These are phyloP conservation scores for Vitis rupestris DNA, from an alignment of 164 flowering plant genomes.

Conservation along the genomic window DNA sequence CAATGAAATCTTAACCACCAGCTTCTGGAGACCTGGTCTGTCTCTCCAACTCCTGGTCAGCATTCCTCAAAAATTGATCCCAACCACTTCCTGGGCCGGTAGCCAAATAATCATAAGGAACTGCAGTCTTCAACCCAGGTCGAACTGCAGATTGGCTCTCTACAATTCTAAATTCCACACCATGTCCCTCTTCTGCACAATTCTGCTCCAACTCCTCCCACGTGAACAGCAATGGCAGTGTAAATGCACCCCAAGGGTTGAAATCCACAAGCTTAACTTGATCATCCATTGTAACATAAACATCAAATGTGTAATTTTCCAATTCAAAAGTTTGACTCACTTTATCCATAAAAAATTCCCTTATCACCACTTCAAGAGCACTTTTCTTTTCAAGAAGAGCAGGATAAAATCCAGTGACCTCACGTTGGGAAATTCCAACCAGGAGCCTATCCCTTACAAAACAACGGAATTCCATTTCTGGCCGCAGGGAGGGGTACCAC, in stretches of 20 bases:
- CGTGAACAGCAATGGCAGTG: constrained; percentile 68
- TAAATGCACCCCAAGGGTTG: constrained; percentile 81
- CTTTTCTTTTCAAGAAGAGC: constrained; percentile 48
- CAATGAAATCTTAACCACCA: constrained; percentile 30
- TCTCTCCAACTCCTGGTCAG: constrained; percentile 49
- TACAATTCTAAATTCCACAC: constrained; percentile 61
- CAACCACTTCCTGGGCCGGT: constrained; percentile 89
- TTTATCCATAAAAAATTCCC: constrained; percentile 44
- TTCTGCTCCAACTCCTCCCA: constrained; percentile 83
- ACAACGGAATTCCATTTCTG: constrained; percentile 94
- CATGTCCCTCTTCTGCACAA: constrained; percentile 17
- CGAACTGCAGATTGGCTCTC: constrained; percentile 71
- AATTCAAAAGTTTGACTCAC: constrained; percentile 55
- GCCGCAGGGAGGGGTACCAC: constrained; percentile 70
- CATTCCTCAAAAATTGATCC: constrained; percentile 82
- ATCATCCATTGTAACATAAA: constrained; percentile 64
- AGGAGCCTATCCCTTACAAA: constrained; percentile 49
- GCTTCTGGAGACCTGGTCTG: constrained; percentile 42
- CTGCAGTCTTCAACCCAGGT: constrained; percentile 92
- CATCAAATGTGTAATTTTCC: constrained; percentile 73
- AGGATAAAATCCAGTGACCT: constrained; percentile 82
- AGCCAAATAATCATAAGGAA: constrained; percentile 92
- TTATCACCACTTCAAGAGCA: constrained; percentile 36
- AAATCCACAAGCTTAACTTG: constrained; percentile 82
- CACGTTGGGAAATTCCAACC: constrained; percentile 82